These are phyloP conservation scores for Phalaenopsis equestris DNA, from an alignment of 106 monocot genomes.

Conservation along the genomic window DNA sequence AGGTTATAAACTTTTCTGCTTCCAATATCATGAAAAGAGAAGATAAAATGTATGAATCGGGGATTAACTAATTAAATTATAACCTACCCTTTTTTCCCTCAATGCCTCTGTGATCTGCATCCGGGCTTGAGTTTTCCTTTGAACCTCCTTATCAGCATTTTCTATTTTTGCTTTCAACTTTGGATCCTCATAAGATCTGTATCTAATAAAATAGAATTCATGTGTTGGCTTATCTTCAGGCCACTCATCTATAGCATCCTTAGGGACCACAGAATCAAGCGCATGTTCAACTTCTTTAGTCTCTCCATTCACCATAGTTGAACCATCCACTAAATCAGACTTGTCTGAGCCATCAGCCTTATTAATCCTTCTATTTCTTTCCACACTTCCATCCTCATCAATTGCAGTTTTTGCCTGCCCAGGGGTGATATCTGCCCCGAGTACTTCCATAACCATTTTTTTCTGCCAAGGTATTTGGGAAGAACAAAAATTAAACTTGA, in stretches of 20 bases:
- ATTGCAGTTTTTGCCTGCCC: neutral
- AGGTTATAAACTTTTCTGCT: neutral
- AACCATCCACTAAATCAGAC: conserved; percentile 19
- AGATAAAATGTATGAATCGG: neutral
- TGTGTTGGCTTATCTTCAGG: conserved; percentile 55
- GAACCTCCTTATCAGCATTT: conserved; percentile 57
- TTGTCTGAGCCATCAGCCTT: conserved; percentile 28
- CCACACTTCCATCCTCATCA: neutral
- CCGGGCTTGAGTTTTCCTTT: conserved; percentile 42
- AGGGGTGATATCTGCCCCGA: neutral
- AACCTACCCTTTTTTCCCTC: conserved; percentile 48
- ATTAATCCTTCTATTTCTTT: neutral
- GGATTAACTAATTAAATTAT: neutral
- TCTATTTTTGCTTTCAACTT: conserved; percentile 66
- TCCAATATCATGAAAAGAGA: neutral
- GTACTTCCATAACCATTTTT: conserved; percentile 9
- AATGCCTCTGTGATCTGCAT: conserved; percentile 41
- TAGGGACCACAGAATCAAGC: conserved; percentile 26
- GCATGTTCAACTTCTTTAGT: conserved; percentile 15
- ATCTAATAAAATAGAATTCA: conserved; percentile 57
- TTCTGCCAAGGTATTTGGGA: neutral
- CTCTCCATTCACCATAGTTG: conserved; percentile 23
- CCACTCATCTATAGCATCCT: conserved; percentile 88
- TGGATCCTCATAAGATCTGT: conserved; percentile 61
- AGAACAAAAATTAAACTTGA: neutral